Conservation (phyloP, 768 basidiomycete species). For the Tulasnella sp. region DNA sequence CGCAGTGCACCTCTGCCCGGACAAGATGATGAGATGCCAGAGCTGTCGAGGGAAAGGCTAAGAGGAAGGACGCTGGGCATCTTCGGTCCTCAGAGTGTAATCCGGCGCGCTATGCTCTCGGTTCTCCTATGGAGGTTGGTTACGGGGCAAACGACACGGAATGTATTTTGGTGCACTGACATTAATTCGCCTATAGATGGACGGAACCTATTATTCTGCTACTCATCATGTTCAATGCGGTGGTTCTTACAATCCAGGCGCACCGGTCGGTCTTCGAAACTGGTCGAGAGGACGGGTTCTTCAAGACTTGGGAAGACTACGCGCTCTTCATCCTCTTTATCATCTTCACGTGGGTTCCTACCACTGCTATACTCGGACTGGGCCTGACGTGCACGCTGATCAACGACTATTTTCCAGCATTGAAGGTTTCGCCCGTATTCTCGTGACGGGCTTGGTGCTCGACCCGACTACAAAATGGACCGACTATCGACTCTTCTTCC, state of each 20-base stretch:
- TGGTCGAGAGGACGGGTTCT: conserved; percentile 63
- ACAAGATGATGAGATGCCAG: conserved; percentile 44
- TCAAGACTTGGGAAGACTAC: conserved; percentile 88
- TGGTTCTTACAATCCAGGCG: conserved; percentile 81
- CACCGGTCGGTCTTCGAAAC: conserved; percentile 56
- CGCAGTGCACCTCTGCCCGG: conserved; percentile 47
- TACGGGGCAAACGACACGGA: neutral
- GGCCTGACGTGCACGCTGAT: neutral
- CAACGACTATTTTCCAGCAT: conserved; percentile 50
- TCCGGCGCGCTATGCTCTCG: conserved; percentile 68
- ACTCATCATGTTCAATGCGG: conserved; percentile 81
- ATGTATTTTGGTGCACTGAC: neutral
- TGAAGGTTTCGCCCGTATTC: conserved; percentile 85
- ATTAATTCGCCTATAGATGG: conserved; percentile 54
- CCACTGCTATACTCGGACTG: neutral
- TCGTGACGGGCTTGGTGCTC: conserved; percentile 84
- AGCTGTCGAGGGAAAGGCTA: conserved; percentile 53
- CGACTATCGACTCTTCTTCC: conserved; percentile 2
- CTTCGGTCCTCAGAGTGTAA: conserved; percentile 66
- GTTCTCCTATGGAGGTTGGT: conserved; percentile 74
- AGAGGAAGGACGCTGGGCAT: conserved; percentile 79
- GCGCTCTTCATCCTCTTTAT: conserved; percentile 81
- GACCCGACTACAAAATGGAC: conserved; percentile 62
- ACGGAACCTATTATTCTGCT: conserved; percentile 85
- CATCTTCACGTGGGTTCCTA: conserved; percentile 73